phyloP scores from a whole-genome alignment of 2,329 filamentous ascomycete species.

The Alternaria atra region DNA sequence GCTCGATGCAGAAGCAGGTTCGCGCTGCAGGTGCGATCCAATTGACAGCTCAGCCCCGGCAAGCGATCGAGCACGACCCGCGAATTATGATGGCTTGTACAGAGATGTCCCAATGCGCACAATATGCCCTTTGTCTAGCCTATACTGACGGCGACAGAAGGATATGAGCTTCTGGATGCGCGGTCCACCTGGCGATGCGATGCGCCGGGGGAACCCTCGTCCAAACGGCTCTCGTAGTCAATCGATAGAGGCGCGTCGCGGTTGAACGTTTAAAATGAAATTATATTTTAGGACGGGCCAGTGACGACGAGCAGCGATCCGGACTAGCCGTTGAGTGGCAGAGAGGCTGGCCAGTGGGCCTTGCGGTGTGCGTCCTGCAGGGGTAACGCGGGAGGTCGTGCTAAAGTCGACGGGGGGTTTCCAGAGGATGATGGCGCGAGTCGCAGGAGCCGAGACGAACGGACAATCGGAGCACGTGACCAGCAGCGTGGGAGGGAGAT shows the following conservation, averaged over 20 bases:
- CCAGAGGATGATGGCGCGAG: too few relatives aligned
- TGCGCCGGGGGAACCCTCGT: slow-evolving; percentile 37
- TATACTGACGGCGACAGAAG: not conserved
- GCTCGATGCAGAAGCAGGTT: slow-evolving; percentile 36
- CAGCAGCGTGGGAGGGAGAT: not conserved
- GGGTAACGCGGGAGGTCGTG: slow-evolving; percentile 29
- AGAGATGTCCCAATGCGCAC: slow-evolving; percentile 24
- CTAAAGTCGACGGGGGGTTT: slow-evolving; percentile 4
- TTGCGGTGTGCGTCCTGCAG: slow-evolving; percentile 31
- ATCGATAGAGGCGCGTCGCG: slow-evolving; percentile 41
- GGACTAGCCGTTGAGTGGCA: slow-evolving; percentile 27
- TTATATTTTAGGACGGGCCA: slow-evolving; percentile 41
- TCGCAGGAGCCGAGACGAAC: not conserved
- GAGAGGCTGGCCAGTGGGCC: slow-evolving; percentile 27
- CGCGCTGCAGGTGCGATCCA: slow-evolving; percentile 44
- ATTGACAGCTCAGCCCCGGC: slow-evolving; percentile 38
- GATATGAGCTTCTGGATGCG: slow-evolving; percentile 5
- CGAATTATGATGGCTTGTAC: slow-evolving; percentile 22
- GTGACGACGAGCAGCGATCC: slow-evolving; percentile 42
- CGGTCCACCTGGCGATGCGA: slow-evolving; percentile 23
- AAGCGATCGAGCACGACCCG: slow-evolving; percentile 41
- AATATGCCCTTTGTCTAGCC: slow-evolving; percentile 17
- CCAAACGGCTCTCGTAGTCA: slow-evolving; percentile 23
- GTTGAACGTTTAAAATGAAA: slow-evolving; percentile 36
- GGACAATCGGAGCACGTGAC: slow-evolving; percentile 3